Evolutionary conservation across 2,329 filamentous ascomycete genomes (phyloP).

Genomic region (Madurella mycetomatis): DNA sequence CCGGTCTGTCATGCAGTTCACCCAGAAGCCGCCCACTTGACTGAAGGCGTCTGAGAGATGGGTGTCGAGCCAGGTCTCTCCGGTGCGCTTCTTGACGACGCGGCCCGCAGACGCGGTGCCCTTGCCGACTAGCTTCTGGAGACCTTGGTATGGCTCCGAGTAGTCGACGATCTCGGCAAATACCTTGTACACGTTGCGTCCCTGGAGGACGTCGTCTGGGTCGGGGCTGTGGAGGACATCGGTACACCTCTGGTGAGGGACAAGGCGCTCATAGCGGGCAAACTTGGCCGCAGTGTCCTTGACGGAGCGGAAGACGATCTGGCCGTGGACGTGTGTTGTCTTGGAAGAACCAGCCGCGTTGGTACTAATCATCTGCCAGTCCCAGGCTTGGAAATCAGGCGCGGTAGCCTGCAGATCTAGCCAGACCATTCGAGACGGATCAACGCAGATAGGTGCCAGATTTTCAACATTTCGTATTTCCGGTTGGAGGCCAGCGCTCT

Average conservation of each 20-base stretch:
- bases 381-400: too few species aligned
- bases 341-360: too few species aligned
- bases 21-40: conserved; percentile 36
- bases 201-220: too few species aligned
- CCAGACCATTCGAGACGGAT: conserved; percentile 26
- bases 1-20: conserved; percentile 33
- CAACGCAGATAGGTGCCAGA: conserved; percentile 32
- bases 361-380: too few species aligned
- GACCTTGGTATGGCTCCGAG: conserved; percentile 29
- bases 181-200: conserved; percentile 36
- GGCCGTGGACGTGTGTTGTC: too few species aligned
- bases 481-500: conserved; percentile 22
- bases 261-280: too few species aligned
- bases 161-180: conserved; percentile 36
- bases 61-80: conserved; percentile 27
- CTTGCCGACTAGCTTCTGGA: conserved; percentile 30
- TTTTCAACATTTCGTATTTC: conserved; percentile 30
- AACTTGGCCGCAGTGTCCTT: too few species aligned
- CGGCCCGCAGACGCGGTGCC: conserved; percentile 30
- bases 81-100: conserved; percentile 23
- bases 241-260: too few species aligned
- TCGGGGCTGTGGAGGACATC: too few species aligned
- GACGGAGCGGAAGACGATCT: too few species aligned
- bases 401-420: too few species aligned
- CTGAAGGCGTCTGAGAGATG: conserved; percentile 31